phyloP scores from a whole-genome alignment of 345 rosid genomes.

The Citrus australasica region DNA sequence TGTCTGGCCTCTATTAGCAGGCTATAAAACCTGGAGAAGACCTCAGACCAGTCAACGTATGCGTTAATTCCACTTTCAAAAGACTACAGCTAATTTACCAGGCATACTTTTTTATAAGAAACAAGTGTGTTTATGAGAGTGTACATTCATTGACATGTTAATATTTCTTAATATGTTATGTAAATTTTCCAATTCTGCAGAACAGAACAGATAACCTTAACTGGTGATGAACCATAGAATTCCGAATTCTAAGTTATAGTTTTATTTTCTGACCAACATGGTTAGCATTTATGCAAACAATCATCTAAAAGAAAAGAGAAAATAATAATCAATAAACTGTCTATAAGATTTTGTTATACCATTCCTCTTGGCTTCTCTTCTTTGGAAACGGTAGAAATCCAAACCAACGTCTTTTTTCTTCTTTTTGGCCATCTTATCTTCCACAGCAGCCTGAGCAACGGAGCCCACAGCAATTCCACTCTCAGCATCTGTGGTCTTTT shows the following conservation, averaged over 20 bases:
- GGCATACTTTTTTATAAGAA: not conserved
- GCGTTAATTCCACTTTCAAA: not conserved
- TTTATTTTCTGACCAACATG: not conserved
- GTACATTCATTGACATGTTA: not conserved
- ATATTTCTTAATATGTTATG: not conserved
- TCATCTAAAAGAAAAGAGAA: not conserved
- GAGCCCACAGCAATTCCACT: slow-evolving; percentile 83
- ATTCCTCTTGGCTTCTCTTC: slow-evolving; percentile 76
- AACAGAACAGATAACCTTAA: not conserved
- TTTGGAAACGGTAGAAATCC: slow-evolving; percentile 91
- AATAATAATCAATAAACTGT: not conserved
- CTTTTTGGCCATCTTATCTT: slow-evolving; percentile 63
- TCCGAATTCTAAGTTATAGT: not conserved
- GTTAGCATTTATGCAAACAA: not conserved
- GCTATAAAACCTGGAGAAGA: not conserved
- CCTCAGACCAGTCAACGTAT: not conserved
- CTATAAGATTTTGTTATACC: slow-evolving; percentile 41
- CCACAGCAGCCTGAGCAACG: slow-evolving; percentile 63
- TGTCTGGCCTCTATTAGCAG: not conserved
- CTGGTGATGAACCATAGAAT: not conserved
- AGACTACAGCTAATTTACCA: not conserved
- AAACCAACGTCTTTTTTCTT: slow-evolving; percentile 62
- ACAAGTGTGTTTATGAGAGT: not conserved
- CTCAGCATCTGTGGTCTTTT: slow-evolving; percentile 76
- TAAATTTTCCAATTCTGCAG: not conserved